Percentiles rank a stretch among this genome's conserved stretches.
phyloP scores from a whole-genome alignment of 2,329 filamentous ascomycete genomes.

The Fusarium sp. region DNA sequence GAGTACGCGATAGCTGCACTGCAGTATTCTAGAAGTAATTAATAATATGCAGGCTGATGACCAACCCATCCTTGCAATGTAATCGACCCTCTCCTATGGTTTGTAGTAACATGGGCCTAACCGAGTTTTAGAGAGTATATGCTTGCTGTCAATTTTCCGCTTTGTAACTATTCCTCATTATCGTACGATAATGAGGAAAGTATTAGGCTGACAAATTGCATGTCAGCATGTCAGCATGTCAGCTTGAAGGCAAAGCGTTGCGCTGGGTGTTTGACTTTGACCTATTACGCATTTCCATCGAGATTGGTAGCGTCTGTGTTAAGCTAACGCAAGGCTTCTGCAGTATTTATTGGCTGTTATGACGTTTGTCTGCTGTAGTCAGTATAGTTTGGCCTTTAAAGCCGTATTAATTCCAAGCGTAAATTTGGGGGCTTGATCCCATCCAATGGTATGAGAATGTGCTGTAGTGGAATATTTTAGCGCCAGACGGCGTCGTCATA shows the following conservation, averaged over 20 bases:
- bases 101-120: not conserved
- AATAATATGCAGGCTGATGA: accelerated
- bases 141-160: no score
- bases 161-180: no score
- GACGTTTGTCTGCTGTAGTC: accelerated
- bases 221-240: no score
- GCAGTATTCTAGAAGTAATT: not conserved
- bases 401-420: not conserved
- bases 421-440: accelerated
- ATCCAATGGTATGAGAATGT: accelerated
- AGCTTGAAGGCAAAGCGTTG: not conserved
- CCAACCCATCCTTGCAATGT: not conserved
- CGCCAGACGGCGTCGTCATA: not conserved
- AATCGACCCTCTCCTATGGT: not conserved
- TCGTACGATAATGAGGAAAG: no score
- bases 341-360: not conserved
- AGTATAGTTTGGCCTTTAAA: not conserved
- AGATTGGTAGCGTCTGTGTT: not conserved
- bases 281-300: not conserved
- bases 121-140: no score
- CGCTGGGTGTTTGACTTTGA: accelerated
- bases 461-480: no score
- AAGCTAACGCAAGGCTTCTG: accelerated
- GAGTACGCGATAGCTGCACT: accelerated
- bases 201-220: no score